Evolutionary conservation across 495 filamentous ascomycete genomes (phyloP), one percentile per base, ranked within the genome.

Genomic region (Penicillium fimorum): DNA sequence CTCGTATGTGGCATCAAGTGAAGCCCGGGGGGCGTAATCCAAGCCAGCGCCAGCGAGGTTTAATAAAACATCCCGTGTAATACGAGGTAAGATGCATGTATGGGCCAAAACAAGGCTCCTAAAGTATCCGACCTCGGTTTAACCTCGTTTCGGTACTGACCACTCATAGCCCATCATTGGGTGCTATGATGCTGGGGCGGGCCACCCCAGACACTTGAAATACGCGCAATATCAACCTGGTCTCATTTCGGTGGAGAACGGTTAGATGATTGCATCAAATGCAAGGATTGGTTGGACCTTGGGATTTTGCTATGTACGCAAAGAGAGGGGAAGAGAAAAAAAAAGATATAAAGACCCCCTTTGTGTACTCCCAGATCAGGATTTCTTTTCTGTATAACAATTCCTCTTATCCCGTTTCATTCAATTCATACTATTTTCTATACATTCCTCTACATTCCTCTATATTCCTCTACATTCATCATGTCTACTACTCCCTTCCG

Each of bases 401-500:
- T 33, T 15, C 50, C n/a, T 56, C 35, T 47, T 24, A 45, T 47
- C 33, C 44, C 51, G 17, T 42, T 48, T 15, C 41, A 24, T 15
- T 37, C 44, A 51, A 32, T 47, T 44, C 11, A 12, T 49, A 42
- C n/a, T n/a, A n/a, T n/a, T n/a, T n/a, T 32, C 32, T 43, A 2
- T 43, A 45, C 37, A 29, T 40, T 6, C 25, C 50, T 43, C 17
- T 13, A n/a, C n/a, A n/a, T n/a, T n/a, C n/a, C n/a, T n/a, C n/a
- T n/a, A n/a, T n/a, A n/a, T n/a, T n/a, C n/a, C n/a, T n/a, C 32
- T 29, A 43, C 53, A 37, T 46, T 33, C 30, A 67, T 41, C 20
- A 78, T 77, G 74, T 70, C 74, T 66, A 52, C 74, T 66, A 52
- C 70, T 58, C 75, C 75, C 54, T 75, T 85, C 61, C 79, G 81